These are phyloP conservation scores for Tetrahymena thermophila DNA, from an alignment of 73 alveolate genomes.

Conservation along the genomic window DNA sequence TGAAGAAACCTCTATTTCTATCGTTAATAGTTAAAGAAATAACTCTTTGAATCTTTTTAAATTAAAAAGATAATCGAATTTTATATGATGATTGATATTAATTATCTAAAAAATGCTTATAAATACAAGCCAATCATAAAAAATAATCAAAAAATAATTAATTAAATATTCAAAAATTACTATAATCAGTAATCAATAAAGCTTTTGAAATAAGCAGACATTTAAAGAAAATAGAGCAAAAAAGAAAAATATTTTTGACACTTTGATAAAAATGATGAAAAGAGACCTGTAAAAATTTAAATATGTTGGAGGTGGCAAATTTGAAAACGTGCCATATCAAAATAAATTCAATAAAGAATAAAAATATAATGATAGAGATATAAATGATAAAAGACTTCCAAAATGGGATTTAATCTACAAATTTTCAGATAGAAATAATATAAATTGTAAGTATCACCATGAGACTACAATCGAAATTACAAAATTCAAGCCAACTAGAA, in stretches of 20 bases:
- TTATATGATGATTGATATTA: background rate
- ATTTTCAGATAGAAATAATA: background rate
- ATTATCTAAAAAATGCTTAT: no score
- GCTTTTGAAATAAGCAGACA: no score
- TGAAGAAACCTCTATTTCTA: background rate
- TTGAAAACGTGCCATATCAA: background rate
- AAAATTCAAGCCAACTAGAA: background rate
- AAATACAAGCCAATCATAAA: no score
- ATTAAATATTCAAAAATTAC: no score
- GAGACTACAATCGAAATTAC: background rate
- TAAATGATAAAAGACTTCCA: background rate
- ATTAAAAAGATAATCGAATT: no score
- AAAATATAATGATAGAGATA: background rate
- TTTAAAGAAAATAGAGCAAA: background rate
- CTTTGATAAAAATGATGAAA: background rate
- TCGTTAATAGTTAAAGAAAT: background rate
- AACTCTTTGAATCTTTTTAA: background rate
- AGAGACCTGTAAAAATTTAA: background rate
- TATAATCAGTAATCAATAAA: no score
- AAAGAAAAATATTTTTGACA: background rate
- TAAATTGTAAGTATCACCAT: background rate
- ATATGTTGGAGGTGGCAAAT: background rate
- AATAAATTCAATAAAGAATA: background rate
- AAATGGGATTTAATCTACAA: background rate
- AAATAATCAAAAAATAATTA: no score